Evolutionary conservation across 169 alveolate species (phyloP), one percentile per base, ranked within the genome.

Genomic region (Pseudocohnilembus persalinus): DNA sequence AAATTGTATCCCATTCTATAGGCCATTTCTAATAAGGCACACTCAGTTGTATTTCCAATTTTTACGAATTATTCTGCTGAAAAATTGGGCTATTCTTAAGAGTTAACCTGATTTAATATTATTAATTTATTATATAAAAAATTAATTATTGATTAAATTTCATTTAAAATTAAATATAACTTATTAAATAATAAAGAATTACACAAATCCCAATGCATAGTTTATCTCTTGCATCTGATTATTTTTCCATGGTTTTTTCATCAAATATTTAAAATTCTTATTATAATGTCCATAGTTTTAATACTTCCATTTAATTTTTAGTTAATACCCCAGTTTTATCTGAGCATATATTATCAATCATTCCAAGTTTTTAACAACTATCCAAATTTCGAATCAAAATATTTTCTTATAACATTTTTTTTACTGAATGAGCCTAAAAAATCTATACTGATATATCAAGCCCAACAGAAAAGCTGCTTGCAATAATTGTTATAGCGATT

Each of bases 301-400:
- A 83, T 31, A 97, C 98, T 73, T 92, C 89, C 98, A 97, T 97
- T 82, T 89, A 87, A 88, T 97, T 97, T 83, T 93, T 88, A 31
- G 98, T 96, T 28, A 97, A 93, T n/a, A 98, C 96, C 29, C 98
- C 98, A 32, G 99, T 96, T 90, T 96, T 97, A 88, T 97, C 99
- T 75, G 97, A 90, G 87, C 98, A 96, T 81, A 97, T 95, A 81
- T 93, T 93, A 79, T 94, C 93, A 29, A 98, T 98, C 11, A 98
- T 97, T 32, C 99, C 99, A 98, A 97, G 96, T 24, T 98, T 97
- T 88, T 97, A 98, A 82, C 98, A 94, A 34, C 98, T 97, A 31
- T 92, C 95, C 79, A 97, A 91, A 75, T 78, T 86, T 88, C 96
- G 91, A 11, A 95, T 97, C 33, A 95, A 90, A 83, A 93, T 94